phyloP scores from a whole-genome alignment of 2,329 filamentous ascomycete species.

The Microthyrium microscopicum region DNA sequence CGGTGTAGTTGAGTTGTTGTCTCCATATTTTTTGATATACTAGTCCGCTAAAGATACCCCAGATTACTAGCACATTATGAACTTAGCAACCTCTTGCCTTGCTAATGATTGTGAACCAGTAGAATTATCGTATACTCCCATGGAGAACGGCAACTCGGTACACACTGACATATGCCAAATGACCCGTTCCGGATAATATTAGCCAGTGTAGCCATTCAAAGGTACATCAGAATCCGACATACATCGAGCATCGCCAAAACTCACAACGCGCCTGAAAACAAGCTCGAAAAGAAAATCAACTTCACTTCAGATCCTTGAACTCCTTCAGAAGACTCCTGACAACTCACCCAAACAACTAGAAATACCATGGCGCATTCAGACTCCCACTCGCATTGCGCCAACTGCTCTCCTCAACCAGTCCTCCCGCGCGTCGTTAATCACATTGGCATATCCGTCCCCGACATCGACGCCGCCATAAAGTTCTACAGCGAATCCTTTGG shows the following conservation, averaged over 20 bases:
- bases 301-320: too few relatives aligned
- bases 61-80: background rate
- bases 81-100: background rate
- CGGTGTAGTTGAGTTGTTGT: background rate
- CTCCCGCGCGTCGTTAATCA: slow-evolving; percentile 14
- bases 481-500: slow-evolving; percentile 15
- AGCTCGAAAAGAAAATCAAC: too few relatives aligned
- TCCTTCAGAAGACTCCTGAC: too few relatives aligned
- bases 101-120: background rate
- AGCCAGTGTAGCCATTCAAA: background rate
- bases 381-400: too few relatives aligned
- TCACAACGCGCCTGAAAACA: too few relatives aligned
- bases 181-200: background rate
- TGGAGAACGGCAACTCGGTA: too few relatives aligned
- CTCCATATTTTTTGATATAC: background rate
- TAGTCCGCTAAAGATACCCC: background rate
- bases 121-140: background rate
- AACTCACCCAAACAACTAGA: too few relatives aligned
- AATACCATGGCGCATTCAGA: too few relatives aligned
- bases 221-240: background rate
- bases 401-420: too few relatives aligned
- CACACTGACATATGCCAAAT: too few relatives aligned
- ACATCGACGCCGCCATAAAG: slow-evolving; percentile 13
- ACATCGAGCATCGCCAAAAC: too few relatives aligned
- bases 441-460: slow-evolving; percentile 14